Conservation (phyloP, 2,329 filamentous ascomycete genomes). For the Talaromyces piceae region DNA sequence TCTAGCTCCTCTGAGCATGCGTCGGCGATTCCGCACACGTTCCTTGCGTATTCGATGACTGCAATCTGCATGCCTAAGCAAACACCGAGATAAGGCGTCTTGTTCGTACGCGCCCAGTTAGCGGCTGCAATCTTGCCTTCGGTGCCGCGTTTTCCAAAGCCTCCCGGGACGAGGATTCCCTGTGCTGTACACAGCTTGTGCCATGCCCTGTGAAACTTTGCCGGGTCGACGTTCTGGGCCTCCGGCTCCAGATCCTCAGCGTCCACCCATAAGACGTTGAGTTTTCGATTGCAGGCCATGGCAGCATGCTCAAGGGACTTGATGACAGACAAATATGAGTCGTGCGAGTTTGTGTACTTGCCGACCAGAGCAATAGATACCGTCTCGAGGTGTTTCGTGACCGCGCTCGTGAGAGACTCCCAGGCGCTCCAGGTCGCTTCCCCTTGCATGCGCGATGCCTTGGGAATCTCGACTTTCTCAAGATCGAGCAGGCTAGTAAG, state of each 20-base stretch:
- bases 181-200: constrained; percentile 57
- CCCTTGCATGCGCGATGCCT: constrained; percentile 55
- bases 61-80: constrained; percentile 91
- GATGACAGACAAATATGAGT: constrained; percentile 75
- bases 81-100: constrained; percentile 77
- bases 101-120: constrained; percentile 78
- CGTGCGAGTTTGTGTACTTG: constrained; percentile 79
- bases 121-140: constrained; percentile 85
- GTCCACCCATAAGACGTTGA: constrained; percentile 80
- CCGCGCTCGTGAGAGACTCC: constrained; percentile 60
- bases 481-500: constrained; percentile 62
- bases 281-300: constrained; percentile 73
- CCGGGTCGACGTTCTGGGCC: constrained; percentile 55
- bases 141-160: constrained; percentile 73
- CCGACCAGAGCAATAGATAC: constrained; percentile 83
- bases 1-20: constrained; percentile 24
- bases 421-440: constrained; percentile 66
- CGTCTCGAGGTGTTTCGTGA: constrained; percentile 51
- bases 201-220: constrained; percentile 49
- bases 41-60: constrained; percentile 79
- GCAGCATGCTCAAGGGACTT: constrained; percentile 87
- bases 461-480: constrained; percentile 47
- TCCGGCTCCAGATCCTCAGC: constrained; percentile 71
- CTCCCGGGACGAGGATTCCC: constrained; percentile 54
- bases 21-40: constrained; percentile 56